Evolutionary conservation across 139 green algal species (phyloP).

Genomic region (Ulvella scutata): DNA sequence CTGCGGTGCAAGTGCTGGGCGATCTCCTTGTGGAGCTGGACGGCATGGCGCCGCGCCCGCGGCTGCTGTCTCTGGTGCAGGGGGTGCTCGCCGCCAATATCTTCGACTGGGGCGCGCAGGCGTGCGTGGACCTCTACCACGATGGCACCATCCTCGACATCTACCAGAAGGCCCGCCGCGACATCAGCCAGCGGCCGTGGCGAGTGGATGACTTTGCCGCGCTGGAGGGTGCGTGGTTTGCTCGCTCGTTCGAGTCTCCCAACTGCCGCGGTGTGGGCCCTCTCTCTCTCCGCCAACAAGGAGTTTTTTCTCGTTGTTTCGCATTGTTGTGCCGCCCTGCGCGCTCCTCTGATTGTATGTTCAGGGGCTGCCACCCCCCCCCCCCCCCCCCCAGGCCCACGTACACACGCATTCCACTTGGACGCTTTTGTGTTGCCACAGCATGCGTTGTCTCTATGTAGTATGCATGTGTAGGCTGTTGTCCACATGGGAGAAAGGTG

Average conservation of each 20-base stretch:
- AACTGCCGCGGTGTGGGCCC: not conserved
- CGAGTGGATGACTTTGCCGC: slow-evolving; percentile 71
- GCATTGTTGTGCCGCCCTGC: too few species aligned
- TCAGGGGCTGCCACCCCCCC: too few species aligned
- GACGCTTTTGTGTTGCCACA: too few species aligned
- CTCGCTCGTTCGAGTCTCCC: not conserved
- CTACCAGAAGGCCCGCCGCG: slow-evolving; percentile 40
- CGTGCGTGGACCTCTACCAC: slow-evolving; percentile 79
- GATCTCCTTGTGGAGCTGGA: slow-evolving; percentile 90
- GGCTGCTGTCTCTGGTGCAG: slow-evolving; percentile 67
- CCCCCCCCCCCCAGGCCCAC: too few species aligned
- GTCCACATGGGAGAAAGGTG: too few species aligned
- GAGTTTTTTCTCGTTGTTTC: too few species aligned
- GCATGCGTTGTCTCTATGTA: too few species aligned
- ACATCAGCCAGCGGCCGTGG: slow-evolving; percentile 67
- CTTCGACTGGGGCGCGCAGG: slow-evolving; percentile 92
- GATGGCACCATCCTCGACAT: slow-evolving; percentile 91
- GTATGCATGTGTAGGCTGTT: too few species aligned
- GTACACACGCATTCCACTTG: too few species aligned
- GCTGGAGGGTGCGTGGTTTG: slow-evolving; percentile 20
- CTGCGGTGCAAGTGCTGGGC: slow-evolving; percentile 72
- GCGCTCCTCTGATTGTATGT: too few species aligned
- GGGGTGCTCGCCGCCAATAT: slow-evolving; percentile 91
- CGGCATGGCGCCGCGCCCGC: slow-evolving; percentile 19
- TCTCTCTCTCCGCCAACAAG: not conserved